Percentiles rank a stretch among this genome's conserved stretches.
Conservation (phyloP, 371 early-diverging fungal genomes). For the Mortierella sp. region DNA sequence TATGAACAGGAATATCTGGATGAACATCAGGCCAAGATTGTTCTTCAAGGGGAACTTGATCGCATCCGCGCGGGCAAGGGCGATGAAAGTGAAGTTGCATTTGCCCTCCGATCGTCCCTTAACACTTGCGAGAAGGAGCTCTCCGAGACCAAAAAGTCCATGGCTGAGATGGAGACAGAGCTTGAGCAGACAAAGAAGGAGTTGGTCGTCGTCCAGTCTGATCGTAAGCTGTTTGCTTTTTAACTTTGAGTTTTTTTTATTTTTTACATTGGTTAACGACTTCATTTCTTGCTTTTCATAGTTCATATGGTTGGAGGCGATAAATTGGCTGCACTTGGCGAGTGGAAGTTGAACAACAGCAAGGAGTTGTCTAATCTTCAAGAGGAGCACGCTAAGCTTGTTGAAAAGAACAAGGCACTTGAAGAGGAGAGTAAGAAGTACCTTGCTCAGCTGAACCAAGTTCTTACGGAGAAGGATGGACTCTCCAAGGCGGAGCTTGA, state of each 20-base stretch:
- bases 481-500: slow-evolving; percentile 29
- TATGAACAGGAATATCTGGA: slow-evolving; percentile 81
- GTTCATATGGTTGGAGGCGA: slow-evolving; percentile 49
- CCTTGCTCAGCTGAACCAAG: slow-evolving; percentile 40
- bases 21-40: slow-evolving; percentile 76
- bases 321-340: slow-evolving; percentile 23
- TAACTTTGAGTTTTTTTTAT: not conserved
- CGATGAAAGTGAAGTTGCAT: slow-evolving; percentile 59
- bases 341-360: slow-evolving; percentile 45
- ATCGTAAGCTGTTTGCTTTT: slow-evolving; percentile 32
- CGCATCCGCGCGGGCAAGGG: slow-evolving; percentile 64
- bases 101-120: slow-evolving; percentile 50
- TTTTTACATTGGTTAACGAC: not conserved
- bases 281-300: slow-evolving; percentile 6
- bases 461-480: slow-evolving; percentile 43
- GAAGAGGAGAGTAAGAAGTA: slow-evolving; percentile 53
- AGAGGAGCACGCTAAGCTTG: slow-evolving; percentile 22
- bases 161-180: slow-evolving; percentile 59
- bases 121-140: slow-evolving; percentile 60
- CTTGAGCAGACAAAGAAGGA: slow-evolving; percentile 60
- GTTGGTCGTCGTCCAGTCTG: slow-evolving; percentile 53
- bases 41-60: slow-evolving; percentile 79
- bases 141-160: slow-evolving; percentile 55
- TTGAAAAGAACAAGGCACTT: slow-evolving; percentile 31
- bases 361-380: slow-evolving; percentile 29